Base-by-base conservation (phyloP, 305 asterid species). In the Euphrasia arctica region DNA sequence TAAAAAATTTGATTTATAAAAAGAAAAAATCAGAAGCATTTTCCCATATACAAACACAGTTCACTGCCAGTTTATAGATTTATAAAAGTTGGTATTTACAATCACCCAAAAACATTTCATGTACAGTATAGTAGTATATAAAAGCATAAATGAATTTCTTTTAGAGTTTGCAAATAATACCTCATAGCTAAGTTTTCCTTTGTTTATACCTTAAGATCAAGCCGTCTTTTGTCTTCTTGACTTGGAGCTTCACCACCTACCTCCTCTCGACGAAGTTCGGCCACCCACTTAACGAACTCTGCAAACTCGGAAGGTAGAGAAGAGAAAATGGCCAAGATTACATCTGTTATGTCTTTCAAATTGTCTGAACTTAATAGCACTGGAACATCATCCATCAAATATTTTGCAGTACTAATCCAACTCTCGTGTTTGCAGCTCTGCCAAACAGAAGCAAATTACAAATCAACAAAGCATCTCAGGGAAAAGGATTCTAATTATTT, bases 401-500 rank as follows among this genome's bases (percentile, higher is more conserved):
- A 87, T 78, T 86, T 86, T 25, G 96, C 93, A 71, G 85, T 83
- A 72, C 79, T 70, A 62, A 67, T 71, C 99, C 99, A 93, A 73
- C 88, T 93, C 80, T 90, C 99, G 50, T 93, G 87, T 66, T 93
- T 93, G 78, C 97, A 93, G 84, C 95, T 90, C 99, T 93, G 86
- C 66, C 73, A 66, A 67, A 68, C 47, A 66, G 68, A 45, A 70
- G 25, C 60, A 68, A 18, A 58, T 36, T 36, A 36, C 42, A 36
- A 36, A 36, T 36, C 42, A 5, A 36, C 42, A 36, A 36, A 36
- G 42, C 42, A 36, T 36, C 42, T 36, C 42, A 36, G 9, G 42
- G 42, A 36, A 36, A 36, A 36, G 42, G 42, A 36, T 5, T 36
- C 42, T 9, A 6, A 36, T 6, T 36, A 36, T 36, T 36, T 8